A percentile compares a stretch with the other conserved stretches of the same genome.
These are phyloP conservation scores for Malus hybrid DNA, from an alignment of 331 rosid species.

Conservation along the genomic window DNA sequence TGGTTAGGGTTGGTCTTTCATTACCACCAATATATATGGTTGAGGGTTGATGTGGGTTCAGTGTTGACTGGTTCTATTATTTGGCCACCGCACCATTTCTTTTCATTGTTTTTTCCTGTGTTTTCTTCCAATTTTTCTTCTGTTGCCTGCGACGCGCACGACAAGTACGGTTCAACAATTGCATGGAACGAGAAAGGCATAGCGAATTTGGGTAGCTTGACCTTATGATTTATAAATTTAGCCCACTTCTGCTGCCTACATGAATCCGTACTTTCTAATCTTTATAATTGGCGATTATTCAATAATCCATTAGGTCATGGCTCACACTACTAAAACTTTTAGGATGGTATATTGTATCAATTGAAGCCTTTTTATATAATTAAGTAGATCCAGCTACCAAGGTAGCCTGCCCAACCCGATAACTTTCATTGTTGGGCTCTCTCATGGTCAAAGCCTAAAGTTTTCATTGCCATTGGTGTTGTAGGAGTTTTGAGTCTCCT, in stretches of 20 bases:
- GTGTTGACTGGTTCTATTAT: not conserved
- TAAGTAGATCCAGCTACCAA: not conserved
- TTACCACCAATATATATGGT: not conserved
- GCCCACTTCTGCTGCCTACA: not conserved
- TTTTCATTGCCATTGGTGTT: not conserved
- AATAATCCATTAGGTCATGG: not conserved
- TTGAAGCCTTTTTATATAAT: not conserved
- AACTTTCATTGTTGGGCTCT: not conserved
- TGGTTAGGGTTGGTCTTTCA: conserved; percentile 1
- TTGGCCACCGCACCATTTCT: not conserved
- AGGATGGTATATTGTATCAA: not conserved
- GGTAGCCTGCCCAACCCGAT: not conserved
- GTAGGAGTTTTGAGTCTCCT: too few relatives aligned
- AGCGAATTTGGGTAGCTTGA: not conserved
- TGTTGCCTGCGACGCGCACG: not conserved
- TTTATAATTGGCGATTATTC: not conserved
- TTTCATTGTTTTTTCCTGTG: not conserved
- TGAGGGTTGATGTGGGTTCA: not conserved
- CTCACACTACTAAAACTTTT: not conserved
- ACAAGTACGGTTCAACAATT: not conserved
- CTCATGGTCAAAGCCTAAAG: not conserved
- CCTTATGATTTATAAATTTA: not conserved
- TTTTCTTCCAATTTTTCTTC: not conserved
- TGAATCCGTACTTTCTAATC: not conserved
- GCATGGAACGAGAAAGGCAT: not conserved